Conservation (phyloP, 164 flowering plant genomes). For the Cinnamomum micranthum region DNA sequence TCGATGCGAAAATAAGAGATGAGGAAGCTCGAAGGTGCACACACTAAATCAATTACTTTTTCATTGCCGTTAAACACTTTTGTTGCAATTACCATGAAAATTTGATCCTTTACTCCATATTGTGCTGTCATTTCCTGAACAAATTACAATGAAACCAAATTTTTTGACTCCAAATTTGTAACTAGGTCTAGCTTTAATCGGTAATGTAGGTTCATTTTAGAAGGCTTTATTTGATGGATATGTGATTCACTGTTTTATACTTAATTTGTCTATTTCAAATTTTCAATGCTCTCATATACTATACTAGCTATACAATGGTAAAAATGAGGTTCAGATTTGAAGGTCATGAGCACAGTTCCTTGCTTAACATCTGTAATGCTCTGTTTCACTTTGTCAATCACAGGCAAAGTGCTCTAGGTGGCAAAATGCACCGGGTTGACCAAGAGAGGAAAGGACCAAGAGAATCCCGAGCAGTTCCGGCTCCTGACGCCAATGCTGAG, state of each 20-base stretch:
- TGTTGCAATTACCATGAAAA: neutral
- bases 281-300: neutral
- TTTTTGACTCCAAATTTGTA: neutral
- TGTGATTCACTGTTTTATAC: neutral
- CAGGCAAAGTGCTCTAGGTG: constrained; percentile 67
- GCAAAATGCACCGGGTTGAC: constrained; percentile 57
- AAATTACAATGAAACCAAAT: neutral
- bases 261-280: neutral
- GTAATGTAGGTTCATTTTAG: too few species aligned
- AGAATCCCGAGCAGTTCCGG: constrained; percentile 85
- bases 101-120: neutral
- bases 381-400: neutral
- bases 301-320: neutral
- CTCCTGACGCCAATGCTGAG: constrained; percentile 98
- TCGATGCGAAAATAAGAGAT: constrained; percentile 85
- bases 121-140: neutral
- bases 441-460: constrained; percentile 62
- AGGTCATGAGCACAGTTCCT: neutral
- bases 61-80: neutral
- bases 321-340: neutral
- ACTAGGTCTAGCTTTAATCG: neutral
- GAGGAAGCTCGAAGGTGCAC: constrained; percentile 92
- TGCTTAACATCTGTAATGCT: neutral
- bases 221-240: neutral
- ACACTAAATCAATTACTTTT: neutral